A percentile compares a stretch with the other conserved stretches of the same genome.
These are phyloP conservation scores for Cercophora samala DNA, from an alignment of 495 filamentous ascomycete genomes.

Conservation along the genomic window DNA sequence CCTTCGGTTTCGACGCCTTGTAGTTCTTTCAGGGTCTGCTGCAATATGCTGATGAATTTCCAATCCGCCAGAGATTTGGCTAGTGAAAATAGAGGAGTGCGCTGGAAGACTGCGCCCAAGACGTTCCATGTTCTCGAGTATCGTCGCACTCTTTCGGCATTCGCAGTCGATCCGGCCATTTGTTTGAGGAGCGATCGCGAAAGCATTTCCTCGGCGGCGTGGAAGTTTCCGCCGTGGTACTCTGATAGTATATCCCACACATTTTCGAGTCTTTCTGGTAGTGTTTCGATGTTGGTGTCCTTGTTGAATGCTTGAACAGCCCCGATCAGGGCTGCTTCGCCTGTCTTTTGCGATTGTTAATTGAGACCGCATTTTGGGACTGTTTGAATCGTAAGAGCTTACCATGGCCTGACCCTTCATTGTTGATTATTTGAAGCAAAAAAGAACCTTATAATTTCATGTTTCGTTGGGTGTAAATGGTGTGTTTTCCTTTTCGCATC, in stretches of 20 bases:
- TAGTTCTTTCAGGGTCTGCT: slow-evolving; percentile 43
- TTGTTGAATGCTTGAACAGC: slow-evolving; percentile 39
- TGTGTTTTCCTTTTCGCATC: background rate
- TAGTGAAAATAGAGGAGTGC: slow-evolving; percentile 43
- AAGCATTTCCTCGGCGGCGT: slow-evolving; percentile 47
- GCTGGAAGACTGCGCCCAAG: slow-evolving; percentile 38
- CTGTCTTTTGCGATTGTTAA: slow-evolving; percentile 21
- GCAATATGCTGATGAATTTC: slow-evolving; percentile 40
- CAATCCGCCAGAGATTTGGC: slow-evolving; percentile 46
- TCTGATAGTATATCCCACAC: slow-evolving; percentile 37
- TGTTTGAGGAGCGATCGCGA: slow-evolving; percentile 49
- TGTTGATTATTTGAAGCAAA: slow-evolving; percentile 2
- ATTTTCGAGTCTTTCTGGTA: slow-evolving; percentile 40
- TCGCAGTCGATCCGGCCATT: slow-evolving; percentile 41
- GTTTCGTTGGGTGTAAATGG: too few species aligned
- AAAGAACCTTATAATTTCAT: background rate
- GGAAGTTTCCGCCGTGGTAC: slow-evolving; percentile 34
- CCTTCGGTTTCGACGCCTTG: slow-evolving; percentile 26
- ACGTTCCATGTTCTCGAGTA: slow-evolving; percentile 45
- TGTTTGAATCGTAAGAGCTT: slow-evolving; percentile 4
- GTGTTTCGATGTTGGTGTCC: slow-evolving; percentile 29
- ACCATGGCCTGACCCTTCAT: slow-evolving; percentile 15
- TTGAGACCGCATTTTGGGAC: background rate
- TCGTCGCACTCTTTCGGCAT: slow-evolving; percentile 44
- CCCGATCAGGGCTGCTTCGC: slow-evolving; percentile 27